Base-by-base conservation (phyloP, 495 filamentous ascomycete genomes). In the Pyrenula massariospora region DNA sequence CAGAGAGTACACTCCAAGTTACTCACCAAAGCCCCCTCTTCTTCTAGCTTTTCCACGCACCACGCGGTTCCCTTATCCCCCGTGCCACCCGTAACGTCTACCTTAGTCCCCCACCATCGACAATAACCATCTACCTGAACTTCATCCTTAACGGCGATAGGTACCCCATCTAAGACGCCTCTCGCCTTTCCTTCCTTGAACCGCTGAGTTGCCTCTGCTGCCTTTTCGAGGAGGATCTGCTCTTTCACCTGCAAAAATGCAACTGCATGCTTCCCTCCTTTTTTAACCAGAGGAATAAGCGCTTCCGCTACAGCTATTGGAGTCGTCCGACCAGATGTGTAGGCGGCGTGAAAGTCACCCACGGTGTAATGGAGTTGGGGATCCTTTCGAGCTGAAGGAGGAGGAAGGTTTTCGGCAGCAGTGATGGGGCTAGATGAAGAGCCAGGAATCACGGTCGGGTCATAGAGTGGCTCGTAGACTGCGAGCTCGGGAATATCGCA, bases 141-240 rank as follows among this genome's bases (percentile, higher is more conserved):
- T 63, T 96, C 91, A 67, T 95, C 91, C 69, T 80, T 96, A 52
- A 95, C 82, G 1, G 86, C 88, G 50, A 95, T 81, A 0, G 90
- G 91, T 12, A 96, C 78, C 5, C 92, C 92, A 59, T 96, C 92
- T 5, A 96, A 71, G 0, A 86, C 67, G 1, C 86, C 76, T 0
- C 87, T 67, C 12, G 84, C 72, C 52, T 71, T 74, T 0, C 86
- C 86, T 12, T 77, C 73, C 56, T 79, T 77, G 62, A 86, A 95
- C 22, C 91, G 73, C 58, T 76, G 66, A 1, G 87, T 86, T 0
- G 87, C 90, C 10, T 78, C 85, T 59, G 76, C 73, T 1, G 91
- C 91, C 2, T 87, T 86, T 8, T 74, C 75, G 5, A 80, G 72
- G 0, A 88, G 81, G 24, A 76, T 66, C 2, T 87, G 82, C 12